These are phyloP conservation scores for Panus rudis DNA, from an alignment of 768 basidiomycete genomes.

Conservation along the genomic window DNA sequence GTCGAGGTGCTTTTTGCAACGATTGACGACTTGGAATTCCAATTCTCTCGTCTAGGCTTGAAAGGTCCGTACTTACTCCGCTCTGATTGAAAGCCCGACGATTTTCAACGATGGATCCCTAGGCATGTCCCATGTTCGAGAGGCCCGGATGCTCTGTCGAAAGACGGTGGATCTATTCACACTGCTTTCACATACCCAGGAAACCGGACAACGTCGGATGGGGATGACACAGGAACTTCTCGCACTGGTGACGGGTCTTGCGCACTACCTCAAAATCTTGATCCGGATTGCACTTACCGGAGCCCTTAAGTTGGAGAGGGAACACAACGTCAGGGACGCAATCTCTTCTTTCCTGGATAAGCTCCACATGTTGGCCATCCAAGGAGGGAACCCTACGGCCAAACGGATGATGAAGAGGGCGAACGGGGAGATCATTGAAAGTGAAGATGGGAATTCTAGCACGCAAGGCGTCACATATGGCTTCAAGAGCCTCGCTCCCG, in stretches of 20 bases:
- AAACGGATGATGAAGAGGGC: constrained; percentile 70
- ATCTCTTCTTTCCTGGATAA: constrained; percentile 90
- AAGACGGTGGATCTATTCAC: constrained; percentile 99
- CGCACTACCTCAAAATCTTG: constrained; percentile 98
- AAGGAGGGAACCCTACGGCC: constrained; percentile 74
- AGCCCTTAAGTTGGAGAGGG: constrained; percentile 90
- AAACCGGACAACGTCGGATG: constrained; percentile 84
- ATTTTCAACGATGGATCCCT: too few relatives aligned
- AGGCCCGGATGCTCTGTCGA: constrained; percentile 96
- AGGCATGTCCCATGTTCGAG: constrained; percentile 98
- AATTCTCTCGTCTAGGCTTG: constrained; percentile 70
- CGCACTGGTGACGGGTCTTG: constrained; percentile 95
- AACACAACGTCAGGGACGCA: constrained; percentile 74
- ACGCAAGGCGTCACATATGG: constrained; percentile 89
- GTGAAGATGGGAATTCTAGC: constrained; percentile 48
- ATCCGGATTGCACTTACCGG: constrained; percentile 97
- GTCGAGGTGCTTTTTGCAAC: constrained; percentile 97
- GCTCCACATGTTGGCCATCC: constrained; percentile 83
- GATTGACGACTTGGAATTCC: constrained; percentile 91
- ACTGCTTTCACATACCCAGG: constrained; percentile 90
- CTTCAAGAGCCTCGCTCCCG: constrained; percentile 86
- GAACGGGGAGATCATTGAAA: constrained; percentile 49
- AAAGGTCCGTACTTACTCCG: constrained; percentile 62
- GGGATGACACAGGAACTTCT: constrained; percentile 97
- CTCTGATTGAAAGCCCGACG: neutral